phyloP scores from a whole-genome alignment of 139 green algal species.

The Coelastrella sp. region DNA sequence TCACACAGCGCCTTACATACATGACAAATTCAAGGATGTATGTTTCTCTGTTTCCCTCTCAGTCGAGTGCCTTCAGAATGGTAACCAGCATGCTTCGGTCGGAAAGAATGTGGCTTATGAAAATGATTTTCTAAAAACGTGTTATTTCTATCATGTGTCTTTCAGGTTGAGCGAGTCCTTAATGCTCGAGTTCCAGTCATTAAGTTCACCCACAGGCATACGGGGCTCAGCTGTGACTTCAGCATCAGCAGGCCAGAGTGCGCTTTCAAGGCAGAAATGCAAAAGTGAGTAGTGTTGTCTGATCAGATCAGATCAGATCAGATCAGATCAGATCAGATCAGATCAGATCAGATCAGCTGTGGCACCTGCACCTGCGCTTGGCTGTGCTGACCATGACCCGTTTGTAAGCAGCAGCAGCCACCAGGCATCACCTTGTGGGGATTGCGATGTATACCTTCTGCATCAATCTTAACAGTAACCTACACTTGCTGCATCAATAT shows the following conservation, averaged over 20 bases:
- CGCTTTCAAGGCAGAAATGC: constrained; percentile 65
- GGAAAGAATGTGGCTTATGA: too few relatives aligned
- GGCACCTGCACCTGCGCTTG: not conserved
- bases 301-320: not conserved
- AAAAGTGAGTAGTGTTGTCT: constrained; percentile 34
- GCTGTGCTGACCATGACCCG: too few relatives aligned
- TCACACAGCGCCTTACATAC: too few relatives aligned
- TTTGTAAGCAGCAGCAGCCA: not conserved
- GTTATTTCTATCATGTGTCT: not conserved
- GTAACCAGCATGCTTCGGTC: too few relatives aligned
- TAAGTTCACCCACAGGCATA: constrained; percentile 65
- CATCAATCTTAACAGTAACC: too few relatives aligned
- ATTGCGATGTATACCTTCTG: too few relatives aligned
- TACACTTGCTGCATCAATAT: too few relatives aligned
- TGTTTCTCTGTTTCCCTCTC: too few relatives aligned
- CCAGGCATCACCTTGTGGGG: not conserved
- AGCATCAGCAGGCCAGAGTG: constrained; percentile 54
- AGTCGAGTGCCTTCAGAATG: too few relatives aligned
- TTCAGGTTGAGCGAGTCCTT: constrained; percentile 61
- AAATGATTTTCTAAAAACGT: too few relatives aligned
- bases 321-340: too few relatives aligned
- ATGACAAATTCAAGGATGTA: too few relatives aligned
- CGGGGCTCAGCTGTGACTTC: constrained; percentile 68
- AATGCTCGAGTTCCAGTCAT: constrained; percentile 79
- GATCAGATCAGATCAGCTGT: not conserved